Base-by-base conservation (phyloP, 1,284 basidiomycete genomes). In the Cryptococcus hybrid region DNA sequence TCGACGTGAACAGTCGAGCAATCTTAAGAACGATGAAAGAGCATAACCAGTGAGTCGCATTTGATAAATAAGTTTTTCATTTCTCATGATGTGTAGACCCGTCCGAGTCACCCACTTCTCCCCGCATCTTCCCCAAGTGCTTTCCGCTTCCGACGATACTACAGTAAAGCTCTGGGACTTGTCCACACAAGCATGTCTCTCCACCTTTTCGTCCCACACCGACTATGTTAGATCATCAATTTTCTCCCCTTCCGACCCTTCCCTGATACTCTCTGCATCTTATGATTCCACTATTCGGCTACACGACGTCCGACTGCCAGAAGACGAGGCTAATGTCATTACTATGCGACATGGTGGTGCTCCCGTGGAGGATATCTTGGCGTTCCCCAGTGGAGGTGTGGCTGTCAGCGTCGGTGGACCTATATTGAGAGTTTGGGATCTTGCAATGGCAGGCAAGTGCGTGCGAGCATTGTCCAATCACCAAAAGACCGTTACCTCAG, bases 101-200 rank as follows among this genome's bases (percentile, higher is more conserved):
- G 92, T 97, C 0, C 94, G 98, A 79, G 88, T 96, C 59, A 86
- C 92, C 7, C 89, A 89, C 68, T 99, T 99, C 77, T 98, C 95
- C 2, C 78, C 87, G 1, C 83, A 89, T 59, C 82, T 86, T 3
- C 90, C 92, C 0, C 89, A 92, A 68, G 82, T 98, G 54, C 83
- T 99, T 43, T 93, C 95, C 3, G 95, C 92, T 64, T 97, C 94
- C 1, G 96, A 99, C 76, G 96, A 99, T 75, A 89, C 89, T 3
- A 95, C 92, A 9, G 90, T 92, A 52, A 88, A 88, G 74, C 80
- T 99, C 2, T 98, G 93, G 90, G 96, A 99, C 77, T 86, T 99
- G 6, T 90, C 95, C 7, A 93, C 94, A 5, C 89, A 97, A 75
- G 82, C 86, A 1, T 82, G 87, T 35, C 78, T 95, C 51, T 82